These are phyloP conservation scores for Juncus inflexus DNA, from an alignment of 176 grass and related monocot genomes.

Conservation along the genomic window DNA sequence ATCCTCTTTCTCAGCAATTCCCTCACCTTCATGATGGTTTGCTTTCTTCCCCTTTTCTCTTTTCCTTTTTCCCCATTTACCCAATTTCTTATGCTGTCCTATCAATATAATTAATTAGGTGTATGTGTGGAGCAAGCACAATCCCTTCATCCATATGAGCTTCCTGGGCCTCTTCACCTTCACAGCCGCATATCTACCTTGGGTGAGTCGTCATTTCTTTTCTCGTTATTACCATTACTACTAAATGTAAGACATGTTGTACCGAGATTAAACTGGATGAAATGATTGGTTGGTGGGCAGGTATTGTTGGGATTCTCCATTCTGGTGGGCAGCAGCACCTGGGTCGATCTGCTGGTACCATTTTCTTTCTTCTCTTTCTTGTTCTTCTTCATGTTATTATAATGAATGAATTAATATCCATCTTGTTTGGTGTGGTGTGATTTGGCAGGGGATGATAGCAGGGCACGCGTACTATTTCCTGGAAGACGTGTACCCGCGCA, in stretches of 20 bases:
- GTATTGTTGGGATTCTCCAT: slow-evolving; percentile 96
- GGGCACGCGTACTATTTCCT: slow-evolving; percentile 96
- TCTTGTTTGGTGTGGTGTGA: not conserved
- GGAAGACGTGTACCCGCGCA: slow-evolving; percentile 83
- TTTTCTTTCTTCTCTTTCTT: slow-evolving; percentile 25
- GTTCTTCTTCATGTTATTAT: not conserved
- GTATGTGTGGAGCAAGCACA: slow-evolving; percentile 99
- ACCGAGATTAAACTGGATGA: not conserved
- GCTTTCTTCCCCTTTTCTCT: not conserved
- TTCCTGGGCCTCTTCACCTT: slow-evolving; percentile 98
- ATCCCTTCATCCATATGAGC: slow-evolving; percentile 97
- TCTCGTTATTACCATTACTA: too few relatives aligned
- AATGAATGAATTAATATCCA: not conserved
- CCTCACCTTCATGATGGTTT: slow-evolving; percentile 99
- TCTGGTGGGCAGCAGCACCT: slow-evolving; percentile 96
- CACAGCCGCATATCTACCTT: slow-evolving; percentile 94
- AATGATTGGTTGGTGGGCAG: slow-evolving; percentile 34
- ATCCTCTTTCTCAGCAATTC: slow-evolving; percentile 99
- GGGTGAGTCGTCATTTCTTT: slow-evolving; percentile 43
- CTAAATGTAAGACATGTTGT: too few relatives aligned
- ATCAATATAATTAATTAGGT: slow-evolving; percentile 38
- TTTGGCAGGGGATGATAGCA: slow-evolving; percentile 83
- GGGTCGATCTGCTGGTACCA: slow-evolving; percentile 93
- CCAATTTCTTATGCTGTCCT: too few relatives aligned
- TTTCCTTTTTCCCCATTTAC: not conserved